Conservation (phyloP, 2,329 filamentous ascomycete species). For the Rutstroemia sydowiana region DNA sequence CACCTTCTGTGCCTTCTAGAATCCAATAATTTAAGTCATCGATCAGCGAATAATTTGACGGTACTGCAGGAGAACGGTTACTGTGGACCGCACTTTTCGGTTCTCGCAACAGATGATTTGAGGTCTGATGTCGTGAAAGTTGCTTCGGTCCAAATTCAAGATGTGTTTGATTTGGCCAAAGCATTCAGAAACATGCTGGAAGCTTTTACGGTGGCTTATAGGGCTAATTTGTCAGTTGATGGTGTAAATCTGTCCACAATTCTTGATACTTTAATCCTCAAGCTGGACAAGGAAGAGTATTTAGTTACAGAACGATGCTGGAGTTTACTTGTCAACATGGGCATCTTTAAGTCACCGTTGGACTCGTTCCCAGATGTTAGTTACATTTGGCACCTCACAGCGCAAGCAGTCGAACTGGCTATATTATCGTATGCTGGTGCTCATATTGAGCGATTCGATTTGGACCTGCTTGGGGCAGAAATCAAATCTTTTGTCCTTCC, state of each 20-base stretch:
- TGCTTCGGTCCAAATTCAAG: not conserved
- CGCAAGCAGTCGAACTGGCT: slow-evolving; percentile 9
- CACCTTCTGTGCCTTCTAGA: not conserved
- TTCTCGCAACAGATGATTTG: not conserved
- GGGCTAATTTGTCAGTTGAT: not conserved
- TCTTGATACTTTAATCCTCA: not conserved
- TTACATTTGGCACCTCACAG: slow-evolving; percentile 8
- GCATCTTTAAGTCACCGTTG: not conserved
- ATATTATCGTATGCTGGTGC: slow-evolving; percentile 14
- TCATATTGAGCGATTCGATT: slow-evolving; percentile 10
- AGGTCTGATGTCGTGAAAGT: not conserved
- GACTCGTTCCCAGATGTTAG: not conserved
- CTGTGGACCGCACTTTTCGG: not conserved
- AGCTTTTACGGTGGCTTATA: not conserved
- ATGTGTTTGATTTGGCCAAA: not conserved
- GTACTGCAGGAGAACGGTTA: not conserved
- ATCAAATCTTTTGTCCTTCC: not conserved
- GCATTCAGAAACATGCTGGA: not conserved
- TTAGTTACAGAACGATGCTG: not conserved
- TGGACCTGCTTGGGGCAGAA: not conserved
- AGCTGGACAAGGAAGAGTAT: not conserved
- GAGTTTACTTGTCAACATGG: not conserved
- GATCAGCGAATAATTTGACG: not conserved
- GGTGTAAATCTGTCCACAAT: not conserved
- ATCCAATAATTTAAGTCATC: not conserved